Evolutionary conservation across 2,329 filamentous ascomycete species (phyloP).

Genomic region (Fusarium acutatum): DNA sequence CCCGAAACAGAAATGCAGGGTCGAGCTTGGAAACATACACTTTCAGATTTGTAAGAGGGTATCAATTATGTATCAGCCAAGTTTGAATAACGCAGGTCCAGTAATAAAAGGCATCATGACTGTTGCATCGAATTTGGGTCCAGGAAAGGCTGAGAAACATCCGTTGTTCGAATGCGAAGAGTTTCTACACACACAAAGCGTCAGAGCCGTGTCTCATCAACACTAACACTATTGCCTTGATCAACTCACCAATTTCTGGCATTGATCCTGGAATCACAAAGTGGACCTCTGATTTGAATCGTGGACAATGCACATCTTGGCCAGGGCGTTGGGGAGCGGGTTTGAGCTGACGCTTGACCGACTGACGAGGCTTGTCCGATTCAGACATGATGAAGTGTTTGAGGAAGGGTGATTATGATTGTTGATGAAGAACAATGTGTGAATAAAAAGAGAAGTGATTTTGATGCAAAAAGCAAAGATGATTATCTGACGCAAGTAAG

Average conservation of each 20-base stretch:
- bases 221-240: not conserved
- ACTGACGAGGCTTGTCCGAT: constrained; percentile 10
- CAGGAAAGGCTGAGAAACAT: constrained; percentile 48
- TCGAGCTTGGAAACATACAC: not conserved
- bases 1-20: not conserved
- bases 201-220: not conserved
- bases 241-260: constrained; percentile 38
- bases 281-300: constrained; percentile 40
- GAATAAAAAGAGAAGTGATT: not conserved
- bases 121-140: constrained; percentile 41
- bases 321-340: constrained; percentile 33
- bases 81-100: not conserved
- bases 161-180: constrained; percentile 41
- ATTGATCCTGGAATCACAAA: constrained; percentile 42
- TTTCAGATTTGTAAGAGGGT: not conserved
- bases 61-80: not conserved
- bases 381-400: constrained; percentile 25
- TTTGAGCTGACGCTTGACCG: constrained; percentile 39
- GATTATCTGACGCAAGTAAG: not conserved
- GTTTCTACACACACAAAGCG: constrained; percentile 29
- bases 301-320: constrained; percentile 38
- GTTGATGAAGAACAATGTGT: not conserved
- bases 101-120: constrained; percentile 5
- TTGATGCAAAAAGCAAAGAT: not conserved
- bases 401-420: not conserved